Conservation (phyloP, 75 land plant species). For the Pinus albicaulis region DNA sequence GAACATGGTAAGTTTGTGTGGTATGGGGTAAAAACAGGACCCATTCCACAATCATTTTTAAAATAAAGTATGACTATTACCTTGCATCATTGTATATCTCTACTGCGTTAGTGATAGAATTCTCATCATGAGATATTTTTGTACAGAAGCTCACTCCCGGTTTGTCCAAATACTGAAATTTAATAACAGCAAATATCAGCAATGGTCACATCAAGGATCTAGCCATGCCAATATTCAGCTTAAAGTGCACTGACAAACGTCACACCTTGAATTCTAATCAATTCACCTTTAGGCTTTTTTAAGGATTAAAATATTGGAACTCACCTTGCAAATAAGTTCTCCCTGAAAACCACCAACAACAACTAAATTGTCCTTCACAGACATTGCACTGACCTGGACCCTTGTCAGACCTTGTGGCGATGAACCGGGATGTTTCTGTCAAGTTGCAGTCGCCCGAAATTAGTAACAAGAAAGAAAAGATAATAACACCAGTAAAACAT, state of each 20-base stretch:
- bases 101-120: conserved; percentile 91
- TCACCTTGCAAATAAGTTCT: conserved; percentile 61
- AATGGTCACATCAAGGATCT: not conserved
- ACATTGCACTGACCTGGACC: conserved; percentile 73
- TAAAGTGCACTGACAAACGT: too few relatives aligned
- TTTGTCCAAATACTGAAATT: conserved; percentile 58
- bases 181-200: conserved; percentile 6
- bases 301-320: conserved; percentile 3
- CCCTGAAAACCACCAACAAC: conserved; percentile 61
- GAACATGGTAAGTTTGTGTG: conserved; percentile 3
- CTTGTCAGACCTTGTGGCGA: conserved; percentile 39
- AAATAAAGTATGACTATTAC: conserved; percentile 19
- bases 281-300: not conserved
- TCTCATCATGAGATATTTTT: conserved; percentile 76
- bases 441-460: not conserved
- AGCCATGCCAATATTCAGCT: not conserved
- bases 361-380: conserved; percentile 50
- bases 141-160: conserved; percentile 85
- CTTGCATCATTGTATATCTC: conserved; percentile 62
- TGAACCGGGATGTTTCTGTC: conserved; percentile 41
- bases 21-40: not conserved
- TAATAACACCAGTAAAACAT: not conserved
- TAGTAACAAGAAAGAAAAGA: not conserved
- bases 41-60: not conserved
- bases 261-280: not conserved